Conservation (phyloP, 2,329 filamentous ascomycete species). For the Davidsoniella neocaledoniae region DNA sequence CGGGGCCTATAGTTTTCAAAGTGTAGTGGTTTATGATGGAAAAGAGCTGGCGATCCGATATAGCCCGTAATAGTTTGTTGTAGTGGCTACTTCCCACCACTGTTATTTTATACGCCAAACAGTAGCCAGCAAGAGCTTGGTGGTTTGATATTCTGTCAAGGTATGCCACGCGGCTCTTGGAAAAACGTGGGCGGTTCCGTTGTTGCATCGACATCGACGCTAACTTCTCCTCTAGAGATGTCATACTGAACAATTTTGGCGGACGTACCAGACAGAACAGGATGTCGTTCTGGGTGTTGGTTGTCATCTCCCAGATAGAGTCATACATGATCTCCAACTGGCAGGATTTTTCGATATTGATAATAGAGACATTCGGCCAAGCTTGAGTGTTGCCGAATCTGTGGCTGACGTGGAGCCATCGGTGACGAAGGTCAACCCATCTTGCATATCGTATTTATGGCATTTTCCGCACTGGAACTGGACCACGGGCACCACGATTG, state of each 20-base stretch:
- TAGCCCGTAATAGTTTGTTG: background rate
- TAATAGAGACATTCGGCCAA: constrained; percentile 26
- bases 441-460: constrained; percentile 21
- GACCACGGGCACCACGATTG: constrained; percentile 13
- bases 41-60: constrained; percentile 4
- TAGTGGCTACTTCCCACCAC: background rate
- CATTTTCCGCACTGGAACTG: constrained; percentile 31
- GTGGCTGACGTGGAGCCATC: constrained; percentile 20
- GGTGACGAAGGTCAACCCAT: constrained; percentile 26
- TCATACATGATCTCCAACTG: constrained; percentile 32
- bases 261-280: constrained; percentile 35
- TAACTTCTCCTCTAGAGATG: constrained; percentile 2
- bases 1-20: constrained; percentile 1
- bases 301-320: constrained; percentile 29
- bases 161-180: constrained; percentile 2
- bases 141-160: constrained; percentile 1
- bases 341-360: constrained; percentile 19
- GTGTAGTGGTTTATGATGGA: background rate
- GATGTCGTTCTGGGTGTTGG: constrained; percentile 22
- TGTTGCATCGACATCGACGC: background rate
- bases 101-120: constrained; percentile 7
- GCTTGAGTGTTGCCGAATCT: constrained; percentile 23
- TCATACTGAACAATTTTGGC: constrained; percentile 30
- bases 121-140: constrained; percentile 1
- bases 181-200: background rate